These are phyloP conservation scores for Orbilia ellipsospora DNA, from an alignment of 2,329 filamentous ascomycete species.

Conservation along the genomic window DNA sequence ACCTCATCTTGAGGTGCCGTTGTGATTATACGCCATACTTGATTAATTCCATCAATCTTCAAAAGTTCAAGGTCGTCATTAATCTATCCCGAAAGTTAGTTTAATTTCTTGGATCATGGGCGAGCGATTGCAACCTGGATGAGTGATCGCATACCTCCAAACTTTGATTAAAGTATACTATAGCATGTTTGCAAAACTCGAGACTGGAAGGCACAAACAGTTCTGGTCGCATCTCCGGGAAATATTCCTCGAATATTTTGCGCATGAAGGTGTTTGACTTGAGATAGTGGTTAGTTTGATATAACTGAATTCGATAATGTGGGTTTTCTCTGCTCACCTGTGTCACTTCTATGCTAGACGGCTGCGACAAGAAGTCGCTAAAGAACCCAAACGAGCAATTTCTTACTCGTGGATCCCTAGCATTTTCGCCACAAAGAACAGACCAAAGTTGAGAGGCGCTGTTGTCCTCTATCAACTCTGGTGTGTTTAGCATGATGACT, in stretches of 20 bases:
- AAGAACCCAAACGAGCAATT: slow-evolving; percentile 53
- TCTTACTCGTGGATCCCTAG: slow-evolving; percentile 40
- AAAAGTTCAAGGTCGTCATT: slow-evolving; percentile 62
- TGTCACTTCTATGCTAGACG: slow-evolving; percentile 42
- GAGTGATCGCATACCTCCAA: slow-evolving; percentile 36
- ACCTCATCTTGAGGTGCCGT: slow-evolving; percentile 74
- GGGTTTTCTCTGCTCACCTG: slow-evolving; percentile 25
- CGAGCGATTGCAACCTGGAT: background rate
- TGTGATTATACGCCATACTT: slow-evolving; percentile 85
- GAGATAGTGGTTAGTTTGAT: no score
- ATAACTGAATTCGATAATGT: no score
- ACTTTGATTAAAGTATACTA: slow-evolving; percentile 58
- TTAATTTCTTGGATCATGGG: no score
- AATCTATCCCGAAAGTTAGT: slow-evolving; percentile 17
- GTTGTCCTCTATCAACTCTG: slow-evolving; percentile 42
- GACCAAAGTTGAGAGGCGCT: slow-evolving; percentile 40
- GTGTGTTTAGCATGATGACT: slow-evolving; percentile 47
- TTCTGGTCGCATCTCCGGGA: slow-evolving; percentile 57
- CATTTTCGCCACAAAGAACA: slow-evolving; percentile 42
- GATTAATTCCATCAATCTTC: slow-evolving; percentile 71
- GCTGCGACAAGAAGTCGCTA: slow-evolving; percentile 49
- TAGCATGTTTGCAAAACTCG: slow-evolving; percentile 58
- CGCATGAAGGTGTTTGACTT: slow-evolving; percentile 51
- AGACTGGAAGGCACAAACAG: slow-evolving; percentile 57
- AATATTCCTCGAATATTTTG: slow-evolving; percentile 56